Evolutionary conservation across 257 asterid genomes (phyloP), one percentile per base, ranked within the genome.

Genomic region (Gynochthodes officinalis): DNA sequence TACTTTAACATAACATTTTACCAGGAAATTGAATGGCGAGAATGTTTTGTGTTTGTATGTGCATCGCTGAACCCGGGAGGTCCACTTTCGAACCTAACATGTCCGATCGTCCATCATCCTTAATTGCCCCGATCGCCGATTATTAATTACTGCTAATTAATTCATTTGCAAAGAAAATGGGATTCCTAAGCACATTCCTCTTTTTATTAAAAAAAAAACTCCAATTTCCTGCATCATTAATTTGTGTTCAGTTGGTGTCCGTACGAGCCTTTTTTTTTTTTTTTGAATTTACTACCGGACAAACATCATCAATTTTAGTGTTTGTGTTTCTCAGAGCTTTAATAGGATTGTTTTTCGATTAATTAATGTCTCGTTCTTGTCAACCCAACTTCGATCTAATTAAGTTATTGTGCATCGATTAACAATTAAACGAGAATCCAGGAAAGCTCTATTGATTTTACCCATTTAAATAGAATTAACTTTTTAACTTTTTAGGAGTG

Each of bases 341-440:
- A 25, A n/a, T n/a, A n/a, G n/a, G 13, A 3, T 23, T 64, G 70
- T 65, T 55, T n/a, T n/a, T n/a, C n/a, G 64, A 59, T 23, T 33
- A 30, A 57, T 43, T 40, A 37, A 57, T 57, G 44, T 71, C 67
- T 57, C 44, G 7, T 39, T 27, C 18, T 16, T 49, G 61, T 6
- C 72, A 49, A 23, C 57, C 48, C 4, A 68, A 49, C 54, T 46
- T 68, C 48, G 64, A 58, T 58, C 40, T 16, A 13, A 58, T 58
- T 27, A 58, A 55, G 33, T 25, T 55, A 25, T 33, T 33, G 52
- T 43, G 70, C 71, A 16, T 7, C 14, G 2, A 43, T 18, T 25
- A 25, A 65, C 35, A 65, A 0, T 16, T 40, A 27, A 66, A 66
- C 25, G 44, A 27, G 39, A 67, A 67, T 67, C 60, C 72, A 30